phyloP scores from a whole-genome alignment of 257 asterid genomes.

The Solanum appendiculatum region DNA sequence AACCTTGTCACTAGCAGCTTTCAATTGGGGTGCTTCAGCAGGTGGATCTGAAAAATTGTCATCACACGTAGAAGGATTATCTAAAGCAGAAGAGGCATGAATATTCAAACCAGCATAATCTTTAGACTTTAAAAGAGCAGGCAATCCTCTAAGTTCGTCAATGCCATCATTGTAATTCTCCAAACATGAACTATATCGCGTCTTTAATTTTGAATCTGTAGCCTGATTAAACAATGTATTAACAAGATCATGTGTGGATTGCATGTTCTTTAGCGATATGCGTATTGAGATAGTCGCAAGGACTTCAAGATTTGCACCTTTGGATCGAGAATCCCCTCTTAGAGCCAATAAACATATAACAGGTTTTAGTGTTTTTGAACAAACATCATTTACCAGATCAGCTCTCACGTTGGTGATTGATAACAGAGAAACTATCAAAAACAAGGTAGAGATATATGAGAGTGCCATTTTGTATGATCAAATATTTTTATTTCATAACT shows the following conservation, averaged over 20 bases:
- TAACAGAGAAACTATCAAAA: neutral
- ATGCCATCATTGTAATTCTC: conserved; percentile 5
- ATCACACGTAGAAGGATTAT: neutral
- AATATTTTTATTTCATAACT: neutral
- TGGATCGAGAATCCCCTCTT: conserved; percentile 10
- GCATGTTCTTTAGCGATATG: neutral
- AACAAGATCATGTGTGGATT: neutral
- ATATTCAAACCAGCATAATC: neutral
- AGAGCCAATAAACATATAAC: conserved; percentile 1
- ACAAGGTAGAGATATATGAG: neutral
- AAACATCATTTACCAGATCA: conserved; percentile 18
- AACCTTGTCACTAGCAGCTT: neutral
- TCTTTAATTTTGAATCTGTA: neutral
- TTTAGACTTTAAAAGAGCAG: neutral
- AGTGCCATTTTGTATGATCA: neutral
- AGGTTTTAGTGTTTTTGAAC: neutral
- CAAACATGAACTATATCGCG: conserved; percentile 5
- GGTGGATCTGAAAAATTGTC: neutral
- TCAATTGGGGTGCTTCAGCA: neutral
- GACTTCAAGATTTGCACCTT: neutral
- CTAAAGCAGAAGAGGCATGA: neutral
- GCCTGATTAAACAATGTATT: neutral
- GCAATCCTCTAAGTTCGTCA: neutral
- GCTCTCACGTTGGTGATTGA: neutral
- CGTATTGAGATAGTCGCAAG: conserved; percentile 8